Evolutionary conservation across 2,329 filamentous ascomycete species (phyloP).

Genomic region (Neopestalotiopsis sp.): DNA sequence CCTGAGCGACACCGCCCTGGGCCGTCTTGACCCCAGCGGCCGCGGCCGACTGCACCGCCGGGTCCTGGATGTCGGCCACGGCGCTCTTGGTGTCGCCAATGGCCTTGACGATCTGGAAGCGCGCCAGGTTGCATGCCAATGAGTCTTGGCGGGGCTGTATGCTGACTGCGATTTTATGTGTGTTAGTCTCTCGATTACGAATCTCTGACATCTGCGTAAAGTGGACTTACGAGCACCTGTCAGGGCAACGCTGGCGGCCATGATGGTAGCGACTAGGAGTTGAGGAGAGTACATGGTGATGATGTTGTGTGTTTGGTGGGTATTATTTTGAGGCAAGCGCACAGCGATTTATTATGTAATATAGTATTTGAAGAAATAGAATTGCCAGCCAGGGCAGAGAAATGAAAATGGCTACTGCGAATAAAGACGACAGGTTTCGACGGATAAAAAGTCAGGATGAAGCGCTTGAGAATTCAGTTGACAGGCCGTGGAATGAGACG

Average conservation of each 20-base stretch:
- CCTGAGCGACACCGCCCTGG: conserved; percentile 15
- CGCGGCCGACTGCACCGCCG: conserved; percentile 17
- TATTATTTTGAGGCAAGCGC: not conserved
- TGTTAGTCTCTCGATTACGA: not conserved
- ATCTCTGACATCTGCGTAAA: too few relatives aligned
- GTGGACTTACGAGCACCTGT: conserved; percentile 16
- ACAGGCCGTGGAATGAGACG: not conserved
- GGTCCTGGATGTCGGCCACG: conserved; percentile 20
- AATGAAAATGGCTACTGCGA: not conserved
- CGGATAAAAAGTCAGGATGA: conserved; percentile 8
- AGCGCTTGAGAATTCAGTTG: not conserved
- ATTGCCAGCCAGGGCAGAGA: conserved; percentile 9
- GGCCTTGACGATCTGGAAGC: conserved; percentile 20
- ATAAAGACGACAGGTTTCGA: conserved; percentile 9
- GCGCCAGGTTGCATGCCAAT: conserved; percentile 19
- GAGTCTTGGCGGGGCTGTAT: conserved; percentile 11
- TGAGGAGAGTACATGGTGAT: conserved; percentile 20
- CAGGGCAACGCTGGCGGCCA: conserved; percentile 14
- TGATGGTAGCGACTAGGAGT: conserved; percentile 13
- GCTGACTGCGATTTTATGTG: conserved; percentile 3
- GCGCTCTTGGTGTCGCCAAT: conserved; percentile 19
- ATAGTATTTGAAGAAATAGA: not conserved
- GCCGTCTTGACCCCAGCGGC: conserved; percentile 19
- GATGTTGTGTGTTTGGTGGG: not conserved
- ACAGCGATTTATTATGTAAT: not conserved